A percentile compares a stretch with the other conserved stretches of the same genome.
Evolutionary conservation across 441 rosid genomes (phyloP).

Genomic region (Iberis amara): DNA sequence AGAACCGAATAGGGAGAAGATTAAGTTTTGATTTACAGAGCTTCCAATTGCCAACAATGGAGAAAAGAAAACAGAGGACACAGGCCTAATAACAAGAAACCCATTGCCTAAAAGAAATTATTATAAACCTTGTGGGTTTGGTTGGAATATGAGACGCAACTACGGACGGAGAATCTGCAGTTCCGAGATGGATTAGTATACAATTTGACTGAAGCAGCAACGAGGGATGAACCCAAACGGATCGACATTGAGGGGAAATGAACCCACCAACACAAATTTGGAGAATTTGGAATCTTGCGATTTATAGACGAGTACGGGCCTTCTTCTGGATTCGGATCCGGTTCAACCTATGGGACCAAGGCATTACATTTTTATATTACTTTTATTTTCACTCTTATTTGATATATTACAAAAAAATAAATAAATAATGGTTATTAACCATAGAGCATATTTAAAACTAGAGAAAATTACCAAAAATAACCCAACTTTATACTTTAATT

Average conservation of each 20-base stretch:
- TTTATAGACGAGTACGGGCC: conserved; percentile 12
- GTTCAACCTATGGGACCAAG: too few relatives aligned
- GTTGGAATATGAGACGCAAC: conserved; percentile 31
- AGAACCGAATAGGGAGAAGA: neutral
- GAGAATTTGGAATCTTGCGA: too few relatives aligned
- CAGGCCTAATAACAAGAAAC: too few relatives aligned
- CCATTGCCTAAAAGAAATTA: too few relatives aligned
- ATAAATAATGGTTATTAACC: too few relatives aligned
- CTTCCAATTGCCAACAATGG: conserved; percentile 4
- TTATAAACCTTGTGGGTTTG: conserved; percentile 66
- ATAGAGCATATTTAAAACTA: too few relatives aligned
- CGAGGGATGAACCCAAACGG: conserved; percentile 26
- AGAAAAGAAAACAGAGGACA: conserved; percentile 11
- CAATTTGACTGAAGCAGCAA: conserved; percentile 32
- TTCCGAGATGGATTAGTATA: conserved; percentile 30
- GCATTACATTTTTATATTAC: too few relatives aligned
- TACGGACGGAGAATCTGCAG: conserved; percentile 48
- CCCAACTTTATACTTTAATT: too few relatives aligned
- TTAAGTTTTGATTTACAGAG: conserved; percentile 4
- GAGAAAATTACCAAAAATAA: too few relatives aligned
- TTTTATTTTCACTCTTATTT: too few relatives aligned
- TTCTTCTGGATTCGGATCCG: conserved; percentile 1
- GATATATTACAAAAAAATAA: too few relatives aligned
- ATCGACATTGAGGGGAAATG: conserved; percentile 21
- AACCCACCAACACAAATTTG: too few relatives aligned